Conservation (phyloP, 495 filamentous ascomycete species). For the Penicillium subrubescens region DNA sequence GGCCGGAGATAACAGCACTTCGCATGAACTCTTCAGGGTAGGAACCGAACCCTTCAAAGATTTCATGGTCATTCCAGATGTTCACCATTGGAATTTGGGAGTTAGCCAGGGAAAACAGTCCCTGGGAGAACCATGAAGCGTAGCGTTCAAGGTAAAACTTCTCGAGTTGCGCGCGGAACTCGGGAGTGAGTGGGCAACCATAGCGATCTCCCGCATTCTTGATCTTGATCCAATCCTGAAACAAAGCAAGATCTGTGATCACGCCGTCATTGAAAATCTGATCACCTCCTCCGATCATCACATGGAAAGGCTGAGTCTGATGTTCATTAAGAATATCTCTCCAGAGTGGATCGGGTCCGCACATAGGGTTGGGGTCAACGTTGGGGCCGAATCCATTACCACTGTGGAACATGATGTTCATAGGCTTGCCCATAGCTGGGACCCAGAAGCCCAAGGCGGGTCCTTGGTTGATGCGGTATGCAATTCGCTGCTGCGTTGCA, state of each 20-base stretch:
- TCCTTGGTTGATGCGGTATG: constrained; percentile 92
- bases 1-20: constrained; percentile 83
- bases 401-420: constrained; percentile 99
- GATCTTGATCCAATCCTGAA: constrained; percentile 80
- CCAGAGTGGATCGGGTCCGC: constrained; percentile 95
- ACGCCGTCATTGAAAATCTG: constrained; percentile 93
- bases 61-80: constrained; percentile 97
- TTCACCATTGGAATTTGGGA: constrained; percentile 98
- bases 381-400: constrained; percentile 93
- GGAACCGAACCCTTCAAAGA: constrained; percentile 94
- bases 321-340: constrained; percentile 92
- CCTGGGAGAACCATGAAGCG: constrained; percentile 90
- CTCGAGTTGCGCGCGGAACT: constrained; percentile 85
- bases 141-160: constrained; percentile 85
- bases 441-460: constrained; percentile 95
- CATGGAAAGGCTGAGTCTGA: constrained; percentile 91
- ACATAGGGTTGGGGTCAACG: constrained; percentile 75
- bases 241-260: constrained; percentile 69
- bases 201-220: constrained; percentile 82
- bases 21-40: constrained; percentile 92
- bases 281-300: constrained; percentile 97
- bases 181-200: constrained; percentile 65
- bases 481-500: constrained; percentile 76
- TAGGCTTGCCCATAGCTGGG: constrained; percentile 77
- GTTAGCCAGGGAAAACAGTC: constrained; percentile 87